Conservation (phyloP, 306 rosid genomes). For the Dalbergia oliveri region DNA sequence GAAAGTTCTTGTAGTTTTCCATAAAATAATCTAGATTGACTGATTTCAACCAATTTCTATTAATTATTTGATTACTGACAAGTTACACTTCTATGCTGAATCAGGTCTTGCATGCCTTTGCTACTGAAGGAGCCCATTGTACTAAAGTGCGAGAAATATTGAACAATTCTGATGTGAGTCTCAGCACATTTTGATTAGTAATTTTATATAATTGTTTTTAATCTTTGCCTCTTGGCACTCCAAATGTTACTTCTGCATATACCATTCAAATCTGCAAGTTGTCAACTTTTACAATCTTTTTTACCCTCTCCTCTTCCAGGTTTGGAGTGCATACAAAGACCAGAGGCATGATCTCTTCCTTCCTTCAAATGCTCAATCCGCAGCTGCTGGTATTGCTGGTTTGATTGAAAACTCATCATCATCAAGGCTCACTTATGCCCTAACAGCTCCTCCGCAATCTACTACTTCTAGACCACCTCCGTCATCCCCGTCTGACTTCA, state of each 20-base stretch:
- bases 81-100: conserved; percentile 41
- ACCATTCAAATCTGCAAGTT: not conserved
- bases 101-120: conserved; percentile 98
- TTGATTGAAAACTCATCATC: conserved; percentile 92
- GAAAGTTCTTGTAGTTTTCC: not conserved
- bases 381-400: conserved; percentile 99
- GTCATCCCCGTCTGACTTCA: conserved; percentile 56
- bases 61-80: conserved; percentile 23
- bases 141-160: conserved; percentile 92
- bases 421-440: conserved; percentile 82
- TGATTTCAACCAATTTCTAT: conserved; percentile 22
- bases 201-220: not conserved
- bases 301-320: conserved; percentile 58
- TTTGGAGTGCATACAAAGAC: conserved; percentile 99
- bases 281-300: conserved; percentile 4
- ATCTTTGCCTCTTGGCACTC: conserved; percentile 18
- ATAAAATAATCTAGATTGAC: conserved; percentile 12
- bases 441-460: conserved; percentile 80
- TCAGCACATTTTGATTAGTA: not conserved
- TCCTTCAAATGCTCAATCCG: conserved; percentile 98
- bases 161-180: conserved; percentile 87
- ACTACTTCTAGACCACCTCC: conserved; percentile 68
- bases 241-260: not conserved
- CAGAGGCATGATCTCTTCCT: conserved; percentile 98
- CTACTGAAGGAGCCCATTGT: conserved; percentile 99